phyloP scores from a whole-genome alignment of 164 flowering plant genomes.

The Malania oleifera region DNA sequence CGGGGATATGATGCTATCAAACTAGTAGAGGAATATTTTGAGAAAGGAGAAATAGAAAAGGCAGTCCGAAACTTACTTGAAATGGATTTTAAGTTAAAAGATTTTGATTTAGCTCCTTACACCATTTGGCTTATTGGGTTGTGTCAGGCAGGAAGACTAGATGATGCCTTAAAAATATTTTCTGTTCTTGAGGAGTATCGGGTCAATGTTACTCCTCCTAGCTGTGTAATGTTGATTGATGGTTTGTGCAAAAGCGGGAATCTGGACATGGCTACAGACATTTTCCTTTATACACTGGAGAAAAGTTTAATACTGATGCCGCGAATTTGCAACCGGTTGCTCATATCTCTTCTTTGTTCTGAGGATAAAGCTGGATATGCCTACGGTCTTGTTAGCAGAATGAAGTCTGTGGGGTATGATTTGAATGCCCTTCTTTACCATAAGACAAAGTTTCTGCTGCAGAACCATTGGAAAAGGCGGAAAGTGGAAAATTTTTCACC shows the following conservation, averaged over 20 bases:
- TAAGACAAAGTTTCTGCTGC: conserved; percentile 29
- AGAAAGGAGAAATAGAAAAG: conserved; percentile 38
- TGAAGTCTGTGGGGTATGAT: conserved; percentile 55
- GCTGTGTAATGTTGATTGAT: conserved; percentile 61
- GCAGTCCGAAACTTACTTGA: conserved; percentile 48
- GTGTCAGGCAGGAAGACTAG: conserved; percentile 39
- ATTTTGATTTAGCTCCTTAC: conserved; percentile 52
- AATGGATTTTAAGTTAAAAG: conserved; percentile 38
- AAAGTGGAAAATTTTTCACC: not conserved
- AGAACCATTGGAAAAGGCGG: conserved; percentile 4
- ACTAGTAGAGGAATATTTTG: conserved; percentile 32
- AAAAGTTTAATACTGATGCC: conserved; percentile 45
- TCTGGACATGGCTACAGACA: conserved; percentile 44
- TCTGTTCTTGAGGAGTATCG: conserved; percentile 39
- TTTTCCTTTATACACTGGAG: conserved; percentile 55
- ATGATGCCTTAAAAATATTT: conserved; percentile 60
- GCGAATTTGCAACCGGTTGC: conserved; percentile 42
- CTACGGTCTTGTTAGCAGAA: conserved; percentile 33
- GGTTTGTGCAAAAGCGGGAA: conserved; percentile 38
- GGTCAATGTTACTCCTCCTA: conserved; percentile 42
- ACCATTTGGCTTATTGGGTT: conserved; percentile 62
- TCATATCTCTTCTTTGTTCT: conserved; percentile 35
- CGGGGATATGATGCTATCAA: conserved; percentile 27
- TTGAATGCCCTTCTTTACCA: conserved; percentile 33
- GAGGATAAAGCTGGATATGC: conserved; percentile 27